phyloP scores from a whole-genome alignment of 768 basidiomycete genomes.

The Pleurotus pulmonarius region DNA sequence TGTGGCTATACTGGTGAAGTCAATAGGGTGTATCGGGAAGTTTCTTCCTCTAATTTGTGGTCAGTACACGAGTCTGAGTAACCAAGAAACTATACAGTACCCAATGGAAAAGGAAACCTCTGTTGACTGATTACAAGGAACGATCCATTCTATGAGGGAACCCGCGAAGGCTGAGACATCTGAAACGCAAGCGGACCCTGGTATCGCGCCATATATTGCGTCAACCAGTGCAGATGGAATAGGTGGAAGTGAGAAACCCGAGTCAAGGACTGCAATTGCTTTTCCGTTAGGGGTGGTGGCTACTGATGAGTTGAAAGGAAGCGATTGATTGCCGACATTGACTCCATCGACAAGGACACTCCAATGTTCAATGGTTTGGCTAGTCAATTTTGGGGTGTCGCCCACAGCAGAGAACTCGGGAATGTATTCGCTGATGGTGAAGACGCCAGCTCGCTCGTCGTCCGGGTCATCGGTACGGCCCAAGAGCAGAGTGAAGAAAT shows the following conservation, averaged over 20 bases:
- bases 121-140: conserved; percentile 62
- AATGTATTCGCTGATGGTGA: conserved; percentile 61
- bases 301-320: conserved; percentile 44
- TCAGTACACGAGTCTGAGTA: neutral
- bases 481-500: conserved; percentile 62
- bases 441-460: conserved; percentile 50
- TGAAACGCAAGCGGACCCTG: conserved; percentile 41
- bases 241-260: conserved; percentile 67
- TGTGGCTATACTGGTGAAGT: conserved; percentile 31
- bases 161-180: conserved; percentile 15
- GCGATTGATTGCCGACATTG: conserved; percentile 52
- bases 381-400: conserved; percentile 46
- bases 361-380: conserved; percentile 54
- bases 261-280: conserved; percentile 61
- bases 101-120: conserved; percentile 63
- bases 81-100: conserved; percentile 27
- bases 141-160: conserved; percentile 48
- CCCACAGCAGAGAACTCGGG: conserved; percentile 44
- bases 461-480: conserved; percentile 54
- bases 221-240: conserved; percentile 45
- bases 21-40: conserved; percentile 66
- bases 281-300: conserved; percentile 32
- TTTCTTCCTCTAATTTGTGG: conserved; percentile 29
- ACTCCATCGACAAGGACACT: conserved; percentile 45
- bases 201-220: conserved; percentile 55